Base-by-base conservation (phyloP, 768 basidiomycete genomes). In the Pulveroboletus sp. region DNA sequence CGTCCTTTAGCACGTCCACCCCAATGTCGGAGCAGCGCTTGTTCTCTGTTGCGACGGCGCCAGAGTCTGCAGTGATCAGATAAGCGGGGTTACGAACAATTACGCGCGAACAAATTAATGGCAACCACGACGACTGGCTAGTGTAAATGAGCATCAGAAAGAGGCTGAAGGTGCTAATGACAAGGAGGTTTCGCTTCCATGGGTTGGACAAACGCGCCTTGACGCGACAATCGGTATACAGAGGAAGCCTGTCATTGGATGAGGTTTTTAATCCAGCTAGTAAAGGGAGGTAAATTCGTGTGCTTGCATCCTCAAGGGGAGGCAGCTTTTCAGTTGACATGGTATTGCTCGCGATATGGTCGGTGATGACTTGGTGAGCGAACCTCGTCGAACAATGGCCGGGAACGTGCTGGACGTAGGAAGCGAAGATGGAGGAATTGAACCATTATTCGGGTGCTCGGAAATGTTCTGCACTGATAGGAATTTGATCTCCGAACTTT, bases 11-110 rank as follows among this genome's bases (percentile, higher is more conserved):
- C 8, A 84, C 73, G 5, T 81, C 71, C 2, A 96, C 81, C 3
- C 94, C 95, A 42, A 96, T 83, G 38, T 87, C 70, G 8, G 92
- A 94, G 67, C 95, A 97, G 17, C 82, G 70, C 56, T 79, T 76
- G 67, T 93, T 92, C 72, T 97, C 94, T 26, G 85, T 77, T 5
- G 95, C 92, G 15, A 97, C 93, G 0, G 93, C 95, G 5, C 89
- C 95, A 55, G 85, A 70, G 30, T 75, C 71, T 0, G 86, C 95
- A 50, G 76, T 63, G 30, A 79, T 73, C 31, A 84, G 72, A 56
- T 80, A 83, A 15, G 76, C 77, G 0, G 77, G 77, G 58, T 85
- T 85, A 27, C 76, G 67, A 24, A 37, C 1, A 17, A 49, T 37
- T 27, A 27, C 8, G 35, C 21, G 21, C 8, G 37, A 27, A 27